Base-by-base conservation (phyloP, 2,329 filamentous ascomycete genomes). In the Sordariomycetes sp. region DNA sequence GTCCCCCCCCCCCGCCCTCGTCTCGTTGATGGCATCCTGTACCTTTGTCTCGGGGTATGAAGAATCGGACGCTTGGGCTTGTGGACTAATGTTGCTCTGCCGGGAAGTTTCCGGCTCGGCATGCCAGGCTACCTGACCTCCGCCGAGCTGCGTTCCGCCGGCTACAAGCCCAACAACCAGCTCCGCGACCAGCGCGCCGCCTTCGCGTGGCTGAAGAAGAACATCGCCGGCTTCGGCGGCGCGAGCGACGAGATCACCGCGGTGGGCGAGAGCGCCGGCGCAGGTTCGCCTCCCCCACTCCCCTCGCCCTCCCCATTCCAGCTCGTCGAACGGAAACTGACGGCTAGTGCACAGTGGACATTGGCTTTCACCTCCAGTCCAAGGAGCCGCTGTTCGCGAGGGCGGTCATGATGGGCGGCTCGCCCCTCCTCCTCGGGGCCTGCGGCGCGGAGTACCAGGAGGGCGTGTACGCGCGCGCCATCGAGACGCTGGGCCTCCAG, bases 231-330 rank as follows among this genome's bases (percentile, higher is more conserved):
- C 6, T 72, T 73, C 59, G 69, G 69, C 3, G 70, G 70, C 20
- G 68, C 72, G 57, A 64, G 65, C 4, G 57, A 63, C 2, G 61
- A 63, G 18, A 64, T 71, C 32, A 71, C 70, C 0, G 61, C 72
- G 7, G 67, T 72, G n/a, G 78, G 78, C n/a, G 72, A 79, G 62
- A 77, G 73, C 54, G 75, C 75, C 5, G 78, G 78, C 34, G 76
- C 68, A 24, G 67, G 75, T 72, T 66, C 62, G 71, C 11, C 14
- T 3, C 18, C 8, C 7, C 40, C 14, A 6, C n/a, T n/a, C 18
- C 3, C 40, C n/a, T n/a, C n/a, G n/a, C n/a, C n/a, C n/a, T n/a
- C n/a, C n/a, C n/a, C n/a, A n/a, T n/a, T n/a, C n/a, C 37, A 40
- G 37, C 12, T 40, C 5, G 18, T 40, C 3, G n/a, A 46, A 2